Percentiles rank a stretch among this genome's conserved stretches.
Conservation (phyloP, 805 yeast species). For the Huiozyma sinensis region DNA sequence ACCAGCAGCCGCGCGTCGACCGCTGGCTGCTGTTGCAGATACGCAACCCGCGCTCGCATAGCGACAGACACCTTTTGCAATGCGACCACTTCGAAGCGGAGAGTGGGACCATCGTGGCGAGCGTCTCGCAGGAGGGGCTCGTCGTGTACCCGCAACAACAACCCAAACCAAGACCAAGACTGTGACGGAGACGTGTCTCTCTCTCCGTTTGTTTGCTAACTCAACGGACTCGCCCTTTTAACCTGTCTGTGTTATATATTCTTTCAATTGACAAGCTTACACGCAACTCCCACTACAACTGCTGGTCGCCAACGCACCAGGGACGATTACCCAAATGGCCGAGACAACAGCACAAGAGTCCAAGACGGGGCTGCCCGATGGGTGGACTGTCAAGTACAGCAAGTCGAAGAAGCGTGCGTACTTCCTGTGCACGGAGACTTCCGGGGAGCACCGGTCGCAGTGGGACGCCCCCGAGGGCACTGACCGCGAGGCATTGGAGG, state of each 20-base stretch:
- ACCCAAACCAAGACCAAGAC: constrained; percentile 12
- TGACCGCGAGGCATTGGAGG: constrained; percentile 45
- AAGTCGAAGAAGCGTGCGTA: constrained; percentile 78
- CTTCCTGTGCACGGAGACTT: constrained; percentile 55
- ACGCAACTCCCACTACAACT: too few relatives aligned
- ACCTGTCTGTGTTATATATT: too few relatives aligned
- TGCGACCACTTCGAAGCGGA: constrained; percentile 44
- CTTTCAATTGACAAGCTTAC: too few relatives aligned
- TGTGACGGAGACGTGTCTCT: constrained; percentile 3
- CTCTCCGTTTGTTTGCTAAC: not conserved
- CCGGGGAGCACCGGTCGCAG: constrained; percentile 42
- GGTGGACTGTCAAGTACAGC: constrained; percentile 76
- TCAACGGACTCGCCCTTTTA: too few relatives aligned
- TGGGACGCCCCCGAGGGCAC: constrained; percentile 93
- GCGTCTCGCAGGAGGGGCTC: constrained; percentile 58
- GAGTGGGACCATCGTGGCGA: constrained; percentile 44
- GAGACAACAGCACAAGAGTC: not conserved
- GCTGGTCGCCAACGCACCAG: too few relatives aligned
- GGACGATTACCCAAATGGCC: not conserved
- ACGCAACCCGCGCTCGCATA: constrained; percentile 38
- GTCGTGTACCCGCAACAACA: constrained; percentile 14
- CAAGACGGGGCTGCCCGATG: constrained; percentile 68
- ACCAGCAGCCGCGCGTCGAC: constrained; percentile 33
- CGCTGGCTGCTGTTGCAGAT: constrained; percentile 45
- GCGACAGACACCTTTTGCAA: constrained; percentile 43